Percentiles rank a stretch among this genome's conserved stretches.
phyloP scores from a whole-genome alignment of 371 early-diverging fungal genomes.

The Gilbertella persicaria region DNA sequence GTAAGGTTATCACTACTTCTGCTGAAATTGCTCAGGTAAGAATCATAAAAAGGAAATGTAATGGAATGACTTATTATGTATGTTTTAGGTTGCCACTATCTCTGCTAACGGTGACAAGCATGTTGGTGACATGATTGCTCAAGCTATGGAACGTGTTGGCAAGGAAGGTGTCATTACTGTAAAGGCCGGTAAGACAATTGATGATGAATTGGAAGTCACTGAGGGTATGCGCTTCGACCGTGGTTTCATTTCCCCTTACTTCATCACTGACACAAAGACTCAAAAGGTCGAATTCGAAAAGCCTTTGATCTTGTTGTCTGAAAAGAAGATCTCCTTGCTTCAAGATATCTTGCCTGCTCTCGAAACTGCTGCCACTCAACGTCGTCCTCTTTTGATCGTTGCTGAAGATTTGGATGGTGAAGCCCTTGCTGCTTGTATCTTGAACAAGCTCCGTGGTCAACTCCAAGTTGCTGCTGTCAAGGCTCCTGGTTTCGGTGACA shows the following conservation, averaged over 20 bases:
- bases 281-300: slow-evolving; percentile 99
- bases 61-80: not conserved
- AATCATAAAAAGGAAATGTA: not conserved
- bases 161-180: slow-evolving; percentile 99
- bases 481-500: slow-evolving; percentile 99
- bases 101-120: slow-evolving; percentile 98
- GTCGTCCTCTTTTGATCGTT: slow-evolving; percentile 95
- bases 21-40: slow-evolving; percentile 92
- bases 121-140: slow-evolving; percentile 93
- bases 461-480: slow-evolving; percentile 95
- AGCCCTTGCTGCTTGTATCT: slow-evolving; percentile 96
- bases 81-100: slow-evolving; percentile 87
- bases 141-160: slow-evolving; percentile 99
- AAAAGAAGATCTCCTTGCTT: slow-evolving; percentile 94
- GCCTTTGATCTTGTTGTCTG: slow-evolving; percentile 92
- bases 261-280: slow-evolving; percentile 96
- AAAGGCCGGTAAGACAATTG: slow-evolving; percentile 98
- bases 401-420: slow-evolving; percentile 99
- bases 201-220: slow-evolving; percentile 95
- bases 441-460: slow-evolving; percentile 98
- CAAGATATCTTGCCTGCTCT: slow-evolving; percentile 96
- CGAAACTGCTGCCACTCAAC: slow-evolving; percentile 91
- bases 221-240: slow-evolving; percentile 99
- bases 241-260: slow-evolving; percentile 98
- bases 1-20: slow-evolving; percentile 89